Evolutionary conservation across 2,329 filamentous ascomycete species (phyloP).

Genomic region (Fusarium pilosicola): DNA sequence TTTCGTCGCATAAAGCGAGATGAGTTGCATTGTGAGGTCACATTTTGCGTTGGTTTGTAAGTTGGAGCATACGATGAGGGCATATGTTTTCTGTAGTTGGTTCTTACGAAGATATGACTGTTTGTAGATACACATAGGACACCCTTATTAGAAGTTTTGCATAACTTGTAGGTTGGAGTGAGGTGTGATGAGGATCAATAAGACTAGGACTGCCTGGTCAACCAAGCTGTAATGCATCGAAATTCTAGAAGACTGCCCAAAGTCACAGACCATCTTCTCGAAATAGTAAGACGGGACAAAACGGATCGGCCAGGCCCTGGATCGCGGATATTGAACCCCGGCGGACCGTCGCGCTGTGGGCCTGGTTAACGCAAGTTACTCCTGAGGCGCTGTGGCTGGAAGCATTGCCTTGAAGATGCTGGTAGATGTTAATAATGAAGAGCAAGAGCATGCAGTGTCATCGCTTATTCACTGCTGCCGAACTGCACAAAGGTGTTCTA

Average conservation of each 20-base stretch:
- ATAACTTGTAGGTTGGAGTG: background rate
- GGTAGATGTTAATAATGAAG: too few species aligned
- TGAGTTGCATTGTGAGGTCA: slow-evolving; percentile 16
- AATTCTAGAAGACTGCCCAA: slow-evolving; percentile 37
- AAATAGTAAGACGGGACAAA: background rate
- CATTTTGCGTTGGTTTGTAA: background rate
- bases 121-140: slow-evolving; percentile 33
- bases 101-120: slow-evolving; percentile 25
- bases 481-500: background rate
- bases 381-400: background rate
- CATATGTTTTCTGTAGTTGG: slow-evolving; percentile 2
- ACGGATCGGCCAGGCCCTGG: slow-evolving; percentile 22
- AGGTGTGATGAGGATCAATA: background rate
- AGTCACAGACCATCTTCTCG: background rate
- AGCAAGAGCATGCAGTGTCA: background rate
- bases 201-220: background rate
- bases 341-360: slow-evolving; percentile 17
- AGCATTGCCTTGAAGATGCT: background rate
- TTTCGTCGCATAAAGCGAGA: slow-evolving; percentile 19
- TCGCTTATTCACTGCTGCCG: background rate
- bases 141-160: slow-evolving; percentile 25
- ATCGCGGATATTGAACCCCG: slow-evolving; percentile 30
- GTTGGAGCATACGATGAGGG: background rate
- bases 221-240: background rate
- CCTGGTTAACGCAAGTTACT: background rate